phyloP scores from a whole-genome alignment of 73 alveolate species.

The Paramecium bursaria region DNA sequence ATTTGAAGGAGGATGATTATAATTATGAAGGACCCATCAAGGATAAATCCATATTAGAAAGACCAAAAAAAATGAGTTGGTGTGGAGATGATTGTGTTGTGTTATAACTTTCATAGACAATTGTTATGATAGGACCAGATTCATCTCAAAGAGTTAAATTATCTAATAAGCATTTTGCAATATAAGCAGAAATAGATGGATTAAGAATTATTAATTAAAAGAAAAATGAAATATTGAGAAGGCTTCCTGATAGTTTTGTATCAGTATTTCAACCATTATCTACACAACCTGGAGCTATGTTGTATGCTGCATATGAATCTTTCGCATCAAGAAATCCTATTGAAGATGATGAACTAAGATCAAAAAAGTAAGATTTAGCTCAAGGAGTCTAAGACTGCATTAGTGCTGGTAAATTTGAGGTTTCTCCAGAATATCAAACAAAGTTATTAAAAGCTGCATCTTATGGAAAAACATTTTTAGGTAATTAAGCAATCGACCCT shows the following conservation, averaged over 20 bases:
- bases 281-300: conserved; percentile 51
- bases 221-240: conserved; percentile 63
- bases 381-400: conserved; percentile 72
- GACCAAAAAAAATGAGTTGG: conserved; percentile 68
- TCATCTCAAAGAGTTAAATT: not conserved
- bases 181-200: conserved; percentile 69
- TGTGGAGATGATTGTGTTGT: conserved; percentile 78
- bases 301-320: conserved; percentile 71
- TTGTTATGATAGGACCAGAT: conserved; percentile 70
- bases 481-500: conserved; percentile 66
- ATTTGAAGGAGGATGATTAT: conserved; percentile 48
- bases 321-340: conserved; percentile 69
- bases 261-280: conserved; percentile 41
- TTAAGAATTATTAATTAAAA: conserved; percentile 71
- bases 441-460: conserved; percentile 72
- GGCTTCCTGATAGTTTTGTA: conserved; percentile 64
- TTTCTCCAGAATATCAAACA: conserved; percentile 58
- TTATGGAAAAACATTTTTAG: conserved; percentile 73
- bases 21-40: conserved; percentile 25
- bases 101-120: not conserved
- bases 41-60: conserved; percentile 34
- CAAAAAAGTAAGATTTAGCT: conserved; percentile 28
- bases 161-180: conserved; percentile 69
- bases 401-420: conserved; percentile 69
- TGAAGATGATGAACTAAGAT: conserved; percentile 68